A percentile compares a stretch with the other conserved stretches of the same genome.
Evolutionary conservation across 306 rosid species (phyloP).

Genomic region (Malus domestica): DNA sequence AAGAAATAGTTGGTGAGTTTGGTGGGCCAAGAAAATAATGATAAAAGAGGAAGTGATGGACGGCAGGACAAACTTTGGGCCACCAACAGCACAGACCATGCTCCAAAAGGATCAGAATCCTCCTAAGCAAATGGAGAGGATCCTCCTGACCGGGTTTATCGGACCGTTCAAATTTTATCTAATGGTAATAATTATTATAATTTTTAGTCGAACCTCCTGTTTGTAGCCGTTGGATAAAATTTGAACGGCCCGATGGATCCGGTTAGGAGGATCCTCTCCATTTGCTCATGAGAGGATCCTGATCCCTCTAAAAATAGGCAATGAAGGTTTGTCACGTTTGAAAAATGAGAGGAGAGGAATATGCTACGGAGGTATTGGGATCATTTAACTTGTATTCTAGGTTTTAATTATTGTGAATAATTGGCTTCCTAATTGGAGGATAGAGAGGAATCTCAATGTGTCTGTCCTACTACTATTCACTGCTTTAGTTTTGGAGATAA

Average conservation of each 20-base stretch:
- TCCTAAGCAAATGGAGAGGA: no score
- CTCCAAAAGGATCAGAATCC: not conserved
- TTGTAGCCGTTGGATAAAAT: no score
- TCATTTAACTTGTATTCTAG: not conserved
- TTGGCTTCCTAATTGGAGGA: not conserved
- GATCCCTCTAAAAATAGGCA: not conserved
- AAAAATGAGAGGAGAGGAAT: constrained; percentile 23
- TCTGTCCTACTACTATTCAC: not conserved
- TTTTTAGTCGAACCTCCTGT: no score
- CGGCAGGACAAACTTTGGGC: constrained; percentile 31
- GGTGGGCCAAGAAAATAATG: constrained; percentile 40
- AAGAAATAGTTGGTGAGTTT: not conserved
- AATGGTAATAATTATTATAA: no score
- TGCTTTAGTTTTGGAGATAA: not conserved
- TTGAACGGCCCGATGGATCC: no score
- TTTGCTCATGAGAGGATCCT: no score
- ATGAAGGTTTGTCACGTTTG: not conserved
- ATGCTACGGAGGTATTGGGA: not conserved
- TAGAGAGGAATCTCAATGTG: not conserved
- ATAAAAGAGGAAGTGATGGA: constrained; percentile 18
- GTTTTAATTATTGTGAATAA: not conserved
- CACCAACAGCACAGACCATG: constrained; percentile 46
- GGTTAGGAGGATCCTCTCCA: no score
- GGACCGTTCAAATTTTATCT: no score
- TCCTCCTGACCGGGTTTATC: no score